Base-by-base conservation (phyloP, 2,329 filamentous ascomycete genomes). In the Fusarium oxysporum region DNA sequence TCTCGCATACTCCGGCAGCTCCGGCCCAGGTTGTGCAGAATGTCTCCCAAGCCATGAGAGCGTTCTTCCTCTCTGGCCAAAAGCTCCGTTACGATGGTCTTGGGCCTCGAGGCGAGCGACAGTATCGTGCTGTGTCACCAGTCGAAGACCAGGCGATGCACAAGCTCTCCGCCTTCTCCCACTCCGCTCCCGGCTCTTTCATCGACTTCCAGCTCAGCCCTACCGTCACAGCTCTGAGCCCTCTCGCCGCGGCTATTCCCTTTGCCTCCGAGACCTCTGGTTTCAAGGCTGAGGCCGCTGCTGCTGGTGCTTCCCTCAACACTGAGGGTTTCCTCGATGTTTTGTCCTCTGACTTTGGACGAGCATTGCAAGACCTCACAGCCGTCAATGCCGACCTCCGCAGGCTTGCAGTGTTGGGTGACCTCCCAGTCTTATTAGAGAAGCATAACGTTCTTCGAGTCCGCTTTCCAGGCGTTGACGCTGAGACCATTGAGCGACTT, bases 1-100 rank as follows among this genome's bases (percentile, higher is more conserved):
- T 98, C 84, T 97, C 94, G 2, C 95, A 98, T 83, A 90, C 91
- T 2, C 94, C 96, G 3, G 92, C 93, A 14, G 90, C 92, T 12
- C 95, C 94, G 43, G 94, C 95, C 2, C 94, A 98, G 81, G 94
- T 98, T 51, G 90, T 98, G 57, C 93, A 96, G 81, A 97, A 97
- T 82, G 96, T 98, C n/a, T 97, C 94, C 17, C 92, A 95, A 76
- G 96, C 95, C 9, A 92, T 98, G 78, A 91, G 96, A 60, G 95
- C 95, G 17, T 98, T 99, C 83, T 92, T 94, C 83, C 87, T 97
- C n/a, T 95, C 93, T 1, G 96, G 96, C 0, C 91, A 97, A 78
- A 96, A 95, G 81, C 92, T 93, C 14, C 92, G 93, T 65, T 98
- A 95, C 77, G 93, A 97, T 80, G 96, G 96, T 17, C 81, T 92